Evolutionary conservation across 805 yeast species (phyloP), one percentile per base, ranked within the genome.

Genomic region (Novakomyces olei): DNA sequence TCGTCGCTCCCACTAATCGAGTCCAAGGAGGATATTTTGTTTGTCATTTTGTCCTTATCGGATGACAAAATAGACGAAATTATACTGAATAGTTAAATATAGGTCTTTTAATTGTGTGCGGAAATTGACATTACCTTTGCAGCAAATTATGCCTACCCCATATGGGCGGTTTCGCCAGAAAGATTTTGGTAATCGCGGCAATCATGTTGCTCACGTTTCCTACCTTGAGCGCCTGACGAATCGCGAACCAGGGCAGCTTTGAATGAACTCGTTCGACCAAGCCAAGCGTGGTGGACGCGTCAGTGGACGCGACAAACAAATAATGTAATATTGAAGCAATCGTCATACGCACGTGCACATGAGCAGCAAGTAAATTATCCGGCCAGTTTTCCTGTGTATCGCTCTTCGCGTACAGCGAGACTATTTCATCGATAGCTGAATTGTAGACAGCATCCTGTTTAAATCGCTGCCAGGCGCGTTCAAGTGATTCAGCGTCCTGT

Each of bases 141-240:
- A 30, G 9, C 28, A 30, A 18, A 22, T 30, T 30, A 4, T 27
- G 26, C 10, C 33, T 30, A n/a, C 24, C 17, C 32, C 32, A 29
- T 7, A 25, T 17, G 15, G 17, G 15, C n/a, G 27, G 27, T 4
- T 30, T 30, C 17, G 17, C 23, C 17, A 23, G n/a, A 20, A 30
- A 30, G 4, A 30, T 6, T 18, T 25, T 23, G n/a, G 27, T 22
- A 14, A 30, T 19, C 4, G 27, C 33, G 5, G 27, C 16, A 17
- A 30, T 22, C 19, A 30, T 19, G 16, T 15, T 15, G 10, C 33
- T 25, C 5, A 23, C 33, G 24, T 30, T 30, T 7, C 27, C 33
- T 12, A 30, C 33, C 2, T 25, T 20, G n/a, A 30, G 19, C 16
- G 23, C 27, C n/a, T 30, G 33, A 7, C 33, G 26, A 2, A 23